Conservation (phyloP, 2,329 filamentous ascomycete genomes). For the Penicillium sp. region DNA sequence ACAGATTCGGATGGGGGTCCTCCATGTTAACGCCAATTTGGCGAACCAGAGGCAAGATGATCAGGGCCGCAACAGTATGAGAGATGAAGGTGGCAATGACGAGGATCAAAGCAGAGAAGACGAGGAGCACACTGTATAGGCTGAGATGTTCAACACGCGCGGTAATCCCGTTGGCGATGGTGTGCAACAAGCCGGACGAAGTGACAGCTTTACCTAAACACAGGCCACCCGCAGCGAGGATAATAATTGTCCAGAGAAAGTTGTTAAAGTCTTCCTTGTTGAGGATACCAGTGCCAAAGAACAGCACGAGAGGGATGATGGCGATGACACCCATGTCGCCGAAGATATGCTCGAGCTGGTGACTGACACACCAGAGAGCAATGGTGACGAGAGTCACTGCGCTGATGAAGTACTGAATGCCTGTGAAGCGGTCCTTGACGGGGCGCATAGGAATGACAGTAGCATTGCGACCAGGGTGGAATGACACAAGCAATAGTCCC, state of each 20-base stretch:
- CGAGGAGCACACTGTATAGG: slow-evolving; percentile 78
- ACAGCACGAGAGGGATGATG: slow-evolving; percentile 89
- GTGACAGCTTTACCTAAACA: slow-evolving; percentile 92
- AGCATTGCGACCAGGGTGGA: slow-evolving; percentile 77
- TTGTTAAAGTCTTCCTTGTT: slow-evolving; percentile 99
- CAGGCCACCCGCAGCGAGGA: slow-evolving; percentile 87
- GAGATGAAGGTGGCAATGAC: slow-evolving; percentile 97
- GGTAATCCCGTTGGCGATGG: slow-evolving; percentile 75
- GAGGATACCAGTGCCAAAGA: slow-evolving; percentile 92
- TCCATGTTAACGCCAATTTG: slow-evolving; percentile 82
- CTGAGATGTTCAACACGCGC: slow-evolving; percentile 68
- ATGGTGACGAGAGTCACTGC: slow-evolving; percentile 80
- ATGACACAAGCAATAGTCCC: slow-evolving; percentile 76
- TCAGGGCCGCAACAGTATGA: slow-evolving; percentile 92
- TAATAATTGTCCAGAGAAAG: slow-evolving; percentile 99
- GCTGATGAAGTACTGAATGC: slow-evolving; percentile 89
- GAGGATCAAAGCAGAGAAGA: slow-evolving; percentile 78
- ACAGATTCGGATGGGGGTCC: slow-evolving; percentile 83
- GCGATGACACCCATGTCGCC: slow-evolving; percentile 98
- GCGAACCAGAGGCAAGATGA: slow-evolving; percentile 84
- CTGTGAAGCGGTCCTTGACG: slow-evolving; percentile 81
- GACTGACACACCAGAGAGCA: slow-evolving; percentile 82
- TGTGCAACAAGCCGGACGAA: slow-evolving; percentile 85
- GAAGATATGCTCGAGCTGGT: slow-evolving; percentile 80
- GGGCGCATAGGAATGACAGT: slow-evolving; percentile 88